phyloP scores from a whole-genome alignment of 495 filamentous ascomycete genomes.

The Xylaria flabelliformis region DNA sequence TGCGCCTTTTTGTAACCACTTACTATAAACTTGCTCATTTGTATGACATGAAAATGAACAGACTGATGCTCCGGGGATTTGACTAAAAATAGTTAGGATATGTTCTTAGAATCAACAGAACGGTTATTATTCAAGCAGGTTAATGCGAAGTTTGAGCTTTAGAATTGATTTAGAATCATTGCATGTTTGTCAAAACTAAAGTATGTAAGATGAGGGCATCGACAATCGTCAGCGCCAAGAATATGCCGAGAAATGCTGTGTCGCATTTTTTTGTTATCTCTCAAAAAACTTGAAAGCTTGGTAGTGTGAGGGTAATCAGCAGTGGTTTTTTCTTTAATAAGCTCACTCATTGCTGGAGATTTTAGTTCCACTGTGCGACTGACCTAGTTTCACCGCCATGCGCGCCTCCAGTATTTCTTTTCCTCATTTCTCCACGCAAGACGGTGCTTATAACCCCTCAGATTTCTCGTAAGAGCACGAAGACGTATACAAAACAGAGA shows the following conservation, averaged over 20 bases:
- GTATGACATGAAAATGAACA: too few relatives aligned
- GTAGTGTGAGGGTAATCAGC: background rate
- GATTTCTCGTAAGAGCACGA: background rate
- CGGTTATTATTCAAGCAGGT: too few relatives aligned
- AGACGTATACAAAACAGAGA: background rate
- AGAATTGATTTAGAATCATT: too few relatives aligned
- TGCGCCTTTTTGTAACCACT: too few relatives aligned
- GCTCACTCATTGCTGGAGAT: too few relatives aligned
- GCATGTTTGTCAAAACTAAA: background rate
- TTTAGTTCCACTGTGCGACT: background rate
- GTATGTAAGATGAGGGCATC: background rate
- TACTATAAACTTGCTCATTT: too few relatives aligned
- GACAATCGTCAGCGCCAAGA: background rate
- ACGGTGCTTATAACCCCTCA: background rate
- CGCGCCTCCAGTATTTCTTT: background rate
- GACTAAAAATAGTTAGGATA: too few relatives aligned
- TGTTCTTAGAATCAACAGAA: too few relatives aligned
- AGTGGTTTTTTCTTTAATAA: too few relatives aligned
- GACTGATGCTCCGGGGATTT: too few relatives aligned
- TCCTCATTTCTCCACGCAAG: background rate
- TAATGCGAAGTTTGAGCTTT: too few relatives aligned
- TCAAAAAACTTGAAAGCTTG: background rate
- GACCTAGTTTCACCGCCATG: background rate
- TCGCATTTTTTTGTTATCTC: background rate
- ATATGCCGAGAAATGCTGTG: background rate